phyloP scores from a whole-genome alignment of 208 protist species.

The Tetramitus jugosus region DNA sequence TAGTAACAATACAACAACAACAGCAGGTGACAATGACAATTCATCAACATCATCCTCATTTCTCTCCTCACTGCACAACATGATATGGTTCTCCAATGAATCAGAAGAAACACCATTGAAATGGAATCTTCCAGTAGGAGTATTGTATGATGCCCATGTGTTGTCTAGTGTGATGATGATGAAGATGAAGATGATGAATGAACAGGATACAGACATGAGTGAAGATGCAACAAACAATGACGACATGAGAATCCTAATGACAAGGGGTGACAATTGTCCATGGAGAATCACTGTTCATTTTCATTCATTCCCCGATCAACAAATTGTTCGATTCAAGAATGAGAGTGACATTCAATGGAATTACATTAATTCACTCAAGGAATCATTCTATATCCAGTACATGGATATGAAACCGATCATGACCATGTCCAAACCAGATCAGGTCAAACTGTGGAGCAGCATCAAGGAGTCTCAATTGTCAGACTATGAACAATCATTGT shows the following conservation, averaged over 20 bases:
- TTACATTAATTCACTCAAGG: not conserved
- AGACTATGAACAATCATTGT: too few species aligned
- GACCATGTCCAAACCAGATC: not conserved
- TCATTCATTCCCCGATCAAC: not conserved
- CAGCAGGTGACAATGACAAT: too few species aligned
- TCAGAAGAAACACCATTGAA: not conserved
- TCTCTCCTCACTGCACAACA: too few species aligned
- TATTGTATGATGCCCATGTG: not conserved
- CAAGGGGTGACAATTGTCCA: not conserved
- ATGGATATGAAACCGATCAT: not conserved
- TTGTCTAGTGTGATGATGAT: too few species aligned
- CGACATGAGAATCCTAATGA: not conserved
- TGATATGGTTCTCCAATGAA: too few species aligned
- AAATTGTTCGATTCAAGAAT: not conserved
- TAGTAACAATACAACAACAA: too few species aligned
- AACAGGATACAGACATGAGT: not conserved
- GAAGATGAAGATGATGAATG: not conserved
- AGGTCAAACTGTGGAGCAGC: not conserved
- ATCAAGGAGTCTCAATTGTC: too few species aligned
- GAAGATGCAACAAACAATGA: not conserved
- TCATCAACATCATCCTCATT: too few species aligned
- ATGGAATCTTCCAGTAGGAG: conserved; percentile 5
- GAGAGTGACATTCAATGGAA: not conserved
- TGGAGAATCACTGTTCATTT: conserved; percentile 4
- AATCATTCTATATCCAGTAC: not conserved